phyloP scores from a whole-genome alignment of 495 filamentous ascomycete species.

The Hyphodiscus hymeniophilus region DNA sequence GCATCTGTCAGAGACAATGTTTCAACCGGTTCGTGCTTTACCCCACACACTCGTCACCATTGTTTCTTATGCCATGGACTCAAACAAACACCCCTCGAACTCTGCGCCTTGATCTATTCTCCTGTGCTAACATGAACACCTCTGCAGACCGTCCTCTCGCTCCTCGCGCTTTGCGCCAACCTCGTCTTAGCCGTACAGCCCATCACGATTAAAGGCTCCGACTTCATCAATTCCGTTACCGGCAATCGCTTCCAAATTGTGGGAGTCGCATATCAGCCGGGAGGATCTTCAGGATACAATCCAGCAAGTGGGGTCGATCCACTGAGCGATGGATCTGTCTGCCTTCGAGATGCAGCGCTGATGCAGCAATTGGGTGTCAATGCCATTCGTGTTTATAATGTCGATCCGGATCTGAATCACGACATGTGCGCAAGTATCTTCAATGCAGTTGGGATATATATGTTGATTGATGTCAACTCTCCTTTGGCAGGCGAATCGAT shows the following conservation, averaged over 20 bases:
- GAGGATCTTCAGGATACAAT: slow-evolving; percentile 74
- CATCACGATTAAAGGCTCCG: slow-evolving; percentile 62
- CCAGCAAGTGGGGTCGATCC: slow-evolving; percentile 54
- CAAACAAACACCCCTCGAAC: too few relatives aligned
- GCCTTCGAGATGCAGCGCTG: slow-evolving; percentile 84
- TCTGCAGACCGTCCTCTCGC: slow-evolving; percentile 3
- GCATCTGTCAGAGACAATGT: too few relatives aligned
- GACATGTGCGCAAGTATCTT: slow-evolving; percentile 87
- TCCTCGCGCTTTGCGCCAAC: slow-evolving; percentile 30
- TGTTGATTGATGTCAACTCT: slow-evolving; percentile 82
- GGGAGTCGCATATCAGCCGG: slow-evolving; percentile 92
- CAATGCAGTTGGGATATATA: slow-evolving; percentile 59
- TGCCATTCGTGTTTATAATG: slow-evolving; percentile 89
- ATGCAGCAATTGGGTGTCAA: slow-evolving; percentile 83
- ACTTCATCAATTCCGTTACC: slow-evolving; percentile 77
- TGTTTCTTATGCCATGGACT: too few relatives aligned
- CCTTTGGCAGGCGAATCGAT: slow-evolving; percentile 72
- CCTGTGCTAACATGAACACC: not conserved
- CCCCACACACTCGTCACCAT: too few relatives aligned
- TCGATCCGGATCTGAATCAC: slow-evolving; percentile 77
- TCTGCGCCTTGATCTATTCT: not conserved
- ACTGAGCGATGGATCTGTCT: slow-evolving; percentile 63
- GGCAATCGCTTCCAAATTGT: slow-evolving; percentile 80
- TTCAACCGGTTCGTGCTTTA: too few relatives aligned
- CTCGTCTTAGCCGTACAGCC: slow-evolving; percentile 60